Evolutionary conservation across 345 rosid species (phyloP).

Genomic region (Linum lewisii): DNA sequence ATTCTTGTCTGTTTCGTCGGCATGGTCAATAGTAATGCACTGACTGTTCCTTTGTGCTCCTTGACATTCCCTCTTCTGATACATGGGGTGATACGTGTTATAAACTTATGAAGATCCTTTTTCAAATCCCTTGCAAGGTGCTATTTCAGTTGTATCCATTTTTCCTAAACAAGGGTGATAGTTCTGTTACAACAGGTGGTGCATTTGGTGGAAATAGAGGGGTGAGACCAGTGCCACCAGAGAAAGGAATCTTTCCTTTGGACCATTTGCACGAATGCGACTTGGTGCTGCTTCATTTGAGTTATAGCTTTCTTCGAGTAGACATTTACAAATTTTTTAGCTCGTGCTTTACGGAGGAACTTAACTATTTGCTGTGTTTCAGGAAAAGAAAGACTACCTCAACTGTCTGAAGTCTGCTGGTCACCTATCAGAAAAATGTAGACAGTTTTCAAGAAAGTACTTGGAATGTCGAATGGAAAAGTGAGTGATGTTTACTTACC

Average conservation of each 20-base stretch:
- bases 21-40: no score
- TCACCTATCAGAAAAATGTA: constrained; percentile 73
- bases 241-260: constrained; percentile 86
- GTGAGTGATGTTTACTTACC: constrained; percentile 30
- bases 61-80: no score
- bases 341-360: not conserved
- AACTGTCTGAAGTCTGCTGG: constrained; percentile 67
- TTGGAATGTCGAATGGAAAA: constrained; percentile 88
- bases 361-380: constrained; percentile 10
- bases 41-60: no score
- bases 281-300: constrained; percentile 29
- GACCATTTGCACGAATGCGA: constrained; percentile 89
- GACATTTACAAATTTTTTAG: not conserved
- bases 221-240: constrained; percentile 80
- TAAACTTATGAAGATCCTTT: no score
- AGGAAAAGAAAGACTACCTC: constrained; percentile 93
- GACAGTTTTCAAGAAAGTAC: constrained; percentile 63
- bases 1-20: no score
- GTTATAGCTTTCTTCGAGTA: not conserved
- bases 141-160: no score
- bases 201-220: constrained; percentile 97
- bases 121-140: no score
- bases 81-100: no score
- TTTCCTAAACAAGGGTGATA: no score
- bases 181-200: constrained; percentile 42